Evolutionary conservation across 2,329 filamentous ascomycete genomes (phyloP), one percentile per base, ranked within the genome.

Genomic region (Aspergillus costaricaensis): DNA sequence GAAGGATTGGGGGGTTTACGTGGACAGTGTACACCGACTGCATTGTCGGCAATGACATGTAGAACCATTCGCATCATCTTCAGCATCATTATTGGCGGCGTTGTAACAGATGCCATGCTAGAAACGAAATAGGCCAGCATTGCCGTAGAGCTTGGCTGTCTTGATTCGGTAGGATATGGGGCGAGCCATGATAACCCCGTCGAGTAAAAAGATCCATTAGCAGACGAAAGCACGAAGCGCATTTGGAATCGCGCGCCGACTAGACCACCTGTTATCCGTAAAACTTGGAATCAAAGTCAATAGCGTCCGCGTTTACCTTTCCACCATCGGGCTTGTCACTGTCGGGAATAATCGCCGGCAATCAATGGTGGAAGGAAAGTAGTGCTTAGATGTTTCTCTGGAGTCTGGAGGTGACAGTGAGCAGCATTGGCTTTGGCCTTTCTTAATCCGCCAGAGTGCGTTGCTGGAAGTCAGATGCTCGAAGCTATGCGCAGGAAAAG

Each of bases 131-230:
- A 15, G 41, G 41, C 14, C 41, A 21, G 41, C 19, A 21, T 21
- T 21, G 1, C 23, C 47, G 25, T 30, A n/a, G 41, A 50, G 47
- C 47, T 50, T 50, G 30, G 47, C 47, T 44, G 30, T 23, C 52
- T 39, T 21, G 2, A 44, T 44, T 27, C 10, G 52, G 52, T 27
- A 55, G 52, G 52, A 41, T 55, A 55, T 43, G 52, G 52, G 52
- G 52, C 52, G 36, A 25, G 52, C 36, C 36, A 55, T 55, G 25
- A 3, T 30, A 32, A 36, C 32, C 32, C 47, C 23, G 25, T 23
- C 41, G 19, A 14, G 19, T 15, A 36, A 5, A 14, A 36, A 14
- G 32, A 36, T 36, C 41, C 21, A 44, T 44, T 12, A 23, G 41
- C 19, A 44, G 41, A 44, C 41, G 41, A 44, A 36, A 36, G 32